These are phyloP conservation scores for Acidiella bohemica DNA, from an alignment of 495 filamentous ascomycete species.

Conservation along the genomic window DNA sequence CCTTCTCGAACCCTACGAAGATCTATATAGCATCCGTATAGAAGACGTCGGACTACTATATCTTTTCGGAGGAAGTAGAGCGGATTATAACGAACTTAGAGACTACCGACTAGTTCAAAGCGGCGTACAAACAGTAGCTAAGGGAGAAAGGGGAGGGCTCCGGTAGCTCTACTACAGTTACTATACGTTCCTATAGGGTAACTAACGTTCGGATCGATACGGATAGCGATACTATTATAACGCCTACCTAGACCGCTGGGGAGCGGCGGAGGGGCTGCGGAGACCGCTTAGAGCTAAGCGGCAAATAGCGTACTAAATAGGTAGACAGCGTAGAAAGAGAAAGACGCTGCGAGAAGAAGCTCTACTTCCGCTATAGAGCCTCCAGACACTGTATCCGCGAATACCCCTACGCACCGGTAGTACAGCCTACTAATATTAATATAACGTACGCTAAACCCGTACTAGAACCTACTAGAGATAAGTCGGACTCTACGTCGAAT, in stretches of 20 bases:
- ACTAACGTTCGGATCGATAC: not conserved
- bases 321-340: not conserved
- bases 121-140: not conserved
- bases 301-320: not conserved
- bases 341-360: not conserved
- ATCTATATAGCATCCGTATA: not conserved
- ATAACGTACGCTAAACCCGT: not conserved
- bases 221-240: conserved; percentile 2
- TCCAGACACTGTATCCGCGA: conserved; percentile 2
- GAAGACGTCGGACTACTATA: not conserved
- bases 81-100: conserved; percentile 1
- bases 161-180: not conserved
- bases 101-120: conserved; percentile 2
- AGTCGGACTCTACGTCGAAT: not conserved
- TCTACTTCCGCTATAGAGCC: conserved; percentile 1
- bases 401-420: not conserved
- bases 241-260: not conserved
- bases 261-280: not conserved
- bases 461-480: not conserved
- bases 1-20: not conserved
- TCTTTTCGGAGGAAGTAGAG: not conserved
- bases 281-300: not conserved
- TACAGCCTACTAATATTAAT: not conserved
- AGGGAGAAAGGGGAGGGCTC: not conserved
- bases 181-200: not conserved